Evolutionary conservation across 2,329 filamentous ascomycete genomes (phyloP), one percentile per base, ranked within the genome.

Genomic region (Cercospora nicotianae): DNA sequence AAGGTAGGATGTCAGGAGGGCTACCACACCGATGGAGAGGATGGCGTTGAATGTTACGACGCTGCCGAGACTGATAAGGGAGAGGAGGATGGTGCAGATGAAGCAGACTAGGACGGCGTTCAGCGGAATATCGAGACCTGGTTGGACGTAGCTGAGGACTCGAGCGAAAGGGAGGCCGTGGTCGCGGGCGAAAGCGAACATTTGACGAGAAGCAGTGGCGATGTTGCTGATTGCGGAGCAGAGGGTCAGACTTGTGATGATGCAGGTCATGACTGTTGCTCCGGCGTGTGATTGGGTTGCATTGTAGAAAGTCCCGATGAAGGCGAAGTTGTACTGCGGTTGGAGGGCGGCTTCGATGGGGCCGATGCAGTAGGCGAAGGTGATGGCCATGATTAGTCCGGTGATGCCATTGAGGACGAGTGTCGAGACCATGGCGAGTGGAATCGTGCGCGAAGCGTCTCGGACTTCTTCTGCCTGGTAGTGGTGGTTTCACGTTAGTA

Each of bases 151-250:
- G 60, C 70, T 68, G 39, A 73, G 63, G 61, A 72, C 65, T n/a
- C 33, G 30, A 16, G 72, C 71, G 33, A 81, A 81, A 0, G 81
- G 81, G 0, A 83, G 75, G 1, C 81, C 81, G 3, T 76, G 72
- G 64, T 83, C 81, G 26, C 81, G 78, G 13, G 81, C 80, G 69
- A 83, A 83, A 0, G 80, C 80, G 64, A 76, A 83, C 5, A 79
- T 74, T 75, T 82, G 80, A 7, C 80, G 78, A 8, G 80, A 81
- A 1, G 79, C 79, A 2, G 81, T 78, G 36, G 81, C 80, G 10
- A 80, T 69, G 18, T 77, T 72, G 10, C 77, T 79, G 13, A 81
- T 76, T 8, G 78, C 79, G 39, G 77, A 80, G 65, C 76, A 79
- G 60, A 82, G 77, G 10, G 79, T 78, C 2, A 81, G 73, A 1